Evolutionary conservation across 257 asterid genomes (phyloP), one percentile per base, ranked within the genome.

Genomic region (Vinca minor): DNA sequence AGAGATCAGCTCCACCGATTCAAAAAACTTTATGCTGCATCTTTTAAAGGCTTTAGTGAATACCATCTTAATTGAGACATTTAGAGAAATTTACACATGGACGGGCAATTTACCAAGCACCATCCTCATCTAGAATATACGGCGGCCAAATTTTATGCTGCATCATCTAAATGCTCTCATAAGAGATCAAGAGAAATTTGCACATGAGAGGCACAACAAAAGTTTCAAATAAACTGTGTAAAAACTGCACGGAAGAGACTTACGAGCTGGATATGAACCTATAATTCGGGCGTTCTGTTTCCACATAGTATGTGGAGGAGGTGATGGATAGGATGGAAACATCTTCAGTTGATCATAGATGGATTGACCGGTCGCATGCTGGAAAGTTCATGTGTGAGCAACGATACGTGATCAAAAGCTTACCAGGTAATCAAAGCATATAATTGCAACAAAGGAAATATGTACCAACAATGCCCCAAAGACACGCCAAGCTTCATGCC

Each of bases 401-500:
- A 44, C 23, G 12, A 45, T 1, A 39, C 14, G 23, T 12, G 13
- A 36, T 44, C 59, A 7, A 47, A 29, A 53, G 57, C 76, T 68
- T 78, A 87, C 95, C 89, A 81, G 64, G 46, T 18, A 29, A 46
- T 45, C 45, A 5, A 34, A 62, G 26, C 57, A n/a, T n/a, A 46
- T 18, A 29, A 63, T 2, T 29, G 5, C 7, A n/a, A 8, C 17
- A 17, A 13, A 12, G 23, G 36, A 12, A 23, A 17, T 20, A 35
- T 61, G 4, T 23, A 68, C 72, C 72, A 68, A 58, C 66, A 92
- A 75, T 36, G 93, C 96, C 71, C 98, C 98, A 66, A 85, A 87
- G 31, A 89, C 93, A 74, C 84, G 87, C 98, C 96, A 88, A 42
- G 98, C 95, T 77, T 92, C 98, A 66, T 82, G 93, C 75, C 98